Evolutionary conservation across 257 asterid species (phyloP).

Genomic region (Cruciata laevipes): DNA sequence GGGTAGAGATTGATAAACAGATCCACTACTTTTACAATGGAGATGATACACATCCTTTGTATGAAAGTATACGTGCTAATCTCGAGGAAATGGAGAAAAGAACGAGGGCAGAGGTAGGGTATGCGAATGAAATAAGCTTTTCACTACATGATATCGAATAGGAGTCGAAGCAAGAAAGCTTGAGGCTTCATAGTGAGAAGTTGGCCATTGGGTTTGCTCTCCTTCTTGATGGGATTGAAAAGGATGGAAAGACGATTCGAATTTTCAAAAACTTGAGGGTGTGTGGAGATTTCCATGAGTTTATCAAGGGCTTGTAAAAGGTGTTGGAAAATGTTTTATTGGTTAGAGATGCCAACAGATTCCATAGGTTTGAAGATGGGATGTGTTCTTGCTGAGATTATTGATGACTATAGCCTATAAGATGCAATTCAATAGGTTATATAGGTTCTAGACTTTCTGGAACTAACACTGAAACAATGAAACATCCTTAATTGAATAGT

Average conservation of each 20-base stretch:
- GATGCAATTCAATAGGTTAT: neutral
- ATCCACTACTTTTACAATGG: conserved; percentile 43
- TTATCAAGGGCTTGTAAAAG: conserved; percentile 40
- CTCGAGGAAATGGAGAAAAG: conserved; percentile 34
- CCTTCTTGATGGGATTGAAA: conserved; percentile 23
- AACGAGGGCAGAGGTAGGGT: conserved; percentile 34
- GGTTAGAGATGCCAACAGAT: conserved; percentile 49
- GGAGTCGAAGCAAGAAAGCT: conserved; percentile 37
- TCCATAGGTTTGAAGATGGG: conserved; percentile 45
- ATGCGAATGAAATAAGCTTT: conserved; percentile 30
- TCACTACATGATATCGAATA: conserved; percentile 50
- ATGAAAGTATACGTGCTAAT: conserved; percentile 26
- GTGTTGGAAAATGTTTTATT: conserved; percentile 29
- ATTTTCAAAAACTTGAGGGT: conserved; percentile 44
- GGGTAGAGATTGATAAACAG: conserved; percentile 46
- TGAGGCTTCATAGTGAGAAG: conserved; percentile 48
- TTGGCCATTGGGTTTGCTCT: conserved; percentile 46
- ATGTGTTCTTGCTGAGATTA: conserved; percentile 40
- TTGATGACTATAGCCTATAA: conserved; percentile 33
- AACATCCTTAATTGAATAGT: too few species aligned
- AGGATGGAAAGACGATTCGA: conserved; percentile 25
- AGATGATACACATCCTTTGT: conserved; percentile 35
- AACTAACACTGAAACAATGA: neutral
- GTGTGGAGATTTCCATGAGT: conserved; percentile 53
- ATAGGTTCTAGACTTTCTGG: neutral